Evolutionary conservation across 2,329 filamentous ascomycete species (phyloP), one percentile per base, ranked within the genome.

Genomic region (Basipetospora sp.): DNA sequence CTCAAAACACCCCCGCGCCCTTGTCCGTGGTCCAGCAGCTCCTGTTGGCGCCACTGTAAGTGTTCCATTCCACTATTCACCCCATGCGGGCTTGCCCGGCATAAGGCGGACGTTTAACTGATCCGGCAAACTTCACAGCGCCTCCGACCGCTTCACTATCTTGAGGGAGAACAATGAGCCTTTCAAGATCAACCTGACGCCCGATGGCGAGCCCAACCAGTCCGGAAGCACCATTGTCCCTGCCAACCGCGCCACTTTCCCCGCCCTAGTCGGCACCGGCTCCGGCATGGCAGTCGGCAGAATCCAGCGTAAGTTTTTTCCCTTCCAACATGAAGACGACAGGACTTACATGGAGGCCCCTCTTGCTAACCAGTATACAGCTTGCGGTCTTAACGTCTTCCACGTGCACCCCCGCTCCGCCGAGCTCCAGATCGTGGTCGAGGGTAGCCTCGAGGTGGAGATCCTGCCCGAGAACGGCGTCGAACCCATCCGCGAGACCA

Each of bases 321-420:
- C 17, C n/a, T 27, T 29, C 52, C 30, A 42, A 19, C 19, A 34
- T n/a, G n/a, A n/a, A n/a, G n/a, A n/a, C n/a, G n/a, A n/a, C n/a
- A n/a, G n/a, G n/a, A n/a, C n/a, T n/a, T n/a, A n/a, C n/a, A n/a
- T n/a, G n/a, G n/a, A n/a, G n/a, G n/a, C n/a, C n/a, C n/a, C n/a
- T n/a, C n/a, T n/a, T n/a, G n/a, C n/a, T n/a, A 13, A 27, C 47
- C 48, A 46, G 52, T 42, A 34, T 2, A 2, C n/a, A 50, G 55
- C 60, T 26, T 74, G 69, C 47, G 69, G 65, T 41, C 67, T 74
- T 53, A 71, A 70, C 58, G 71, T 65, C 6, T 65, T 68, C 14
- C 69, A 73, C 55, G 58, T 67, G 3, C 69, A 72, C 52, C 66
- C 65, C 34, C 66, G 69, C 30, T 62, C 64, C 22, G 59, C 63